A percentile compares a stretch with the other conserved stretches of the same genome.
Evolutionary conservation across 179 eudicot species (phyloP).

Genomic region (Gypsophila paniculata): DNA sequence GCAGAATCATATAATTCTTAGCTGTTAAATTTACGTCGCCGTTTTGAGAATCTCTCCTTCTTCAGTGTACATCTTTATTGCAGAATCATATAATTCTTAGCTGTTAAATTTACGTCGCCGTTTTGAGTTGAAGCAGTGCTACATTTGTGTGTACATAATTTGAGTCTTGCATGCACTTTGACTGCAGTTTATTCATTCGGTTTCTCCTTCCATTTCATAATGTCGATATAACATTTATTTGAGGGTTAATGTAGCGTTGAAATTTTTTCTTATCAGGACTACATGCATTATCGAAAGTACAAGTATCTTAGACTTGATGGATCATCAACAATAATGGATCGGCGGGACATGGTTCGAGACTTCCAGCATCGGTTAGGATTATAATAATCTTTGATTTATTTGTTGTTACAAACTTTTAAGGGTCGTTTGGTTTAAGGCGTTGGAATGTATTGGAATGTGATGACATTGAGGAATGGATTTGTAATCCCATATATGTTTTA

Average conservation of each 20-base stretch:
- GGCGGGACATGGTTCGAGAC: conserved; percentile 96
- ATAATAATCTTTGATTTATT: conserved; percentile 1
- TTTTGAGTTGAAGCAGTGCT: neutral
- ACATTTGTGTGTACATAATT: neutral
- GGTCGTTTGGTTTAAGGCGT: no score
- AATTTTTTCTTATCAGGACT: conserved; percentile 52
- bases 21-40: neutral
- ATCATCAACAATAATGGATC: conserved; percentile 96
- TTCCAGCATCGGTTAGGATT: conserved; percentile 71
- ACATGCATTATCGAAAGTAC: conserved; percentile 93
- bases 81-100: neutral
- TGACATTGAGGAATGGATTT: no score
- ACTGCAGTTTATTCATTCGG: conserved; percentile 6
- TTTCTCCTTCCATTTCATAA: neutral
- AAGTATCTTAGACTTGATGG: conserved; percentile 91
- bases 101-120: conserved; percentile 4
- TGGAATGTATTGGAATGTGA: no score
- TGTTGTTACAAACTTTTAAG: neutral
- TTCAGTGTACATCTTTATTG: neutral
- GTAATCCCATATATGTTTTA: no score
- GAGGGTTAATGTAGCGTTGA: conserved; percentile 13
- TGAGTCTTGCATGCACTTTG: conserved; percentile 12
- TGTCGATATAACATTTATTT: neutral
- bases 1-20: neutral
- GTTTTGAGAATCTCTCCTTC: neutral